These are phyloP conservation scores for Curvularia lunata DNA, from an alignment of 2,329 filamentous ascomycete genomes.

Conservation along the genomic window DNA sequence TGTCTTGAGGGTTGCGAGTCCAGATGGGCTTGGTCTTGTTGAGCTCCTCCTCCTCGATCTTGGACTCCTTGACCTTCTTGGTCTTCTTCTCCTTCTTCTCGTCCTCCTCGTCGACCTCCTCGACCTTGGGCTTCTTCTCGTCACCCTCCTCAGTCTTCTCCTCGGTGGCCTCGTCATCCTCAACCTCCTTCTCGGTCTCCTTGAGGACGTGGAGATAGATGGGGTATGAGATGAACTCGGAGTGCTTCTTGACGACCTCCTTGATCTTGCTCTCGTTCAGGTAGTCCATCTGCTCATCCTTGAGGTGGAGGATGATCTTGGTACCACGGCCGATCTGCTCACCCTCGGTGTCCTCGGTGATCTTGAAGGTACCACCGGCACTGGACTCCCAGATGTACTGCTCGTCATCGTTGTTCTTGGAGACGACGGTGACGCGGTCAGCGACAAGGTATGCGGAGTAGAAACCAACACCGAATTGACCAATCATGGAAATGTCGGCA, in stretches of 20 bases:
- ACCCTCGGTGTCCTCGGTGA: slow-evolving; percentile 87
- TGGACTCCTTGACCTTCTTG: slow-evolving; percentile 99
- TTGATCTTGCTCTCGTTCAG: slow-evolving; percentile 99
- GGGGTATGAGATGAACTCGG: slow-evolving; percentile 99
- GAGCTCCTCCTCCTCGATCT: slow-evolving; percentile 98
- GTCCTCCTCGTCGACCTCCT: slow-evolving; percentile 87
- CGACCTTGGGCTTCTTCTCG: slow-evolving; percentile 94
- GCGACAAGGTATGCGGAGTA: slow-evolving; percentile 99
- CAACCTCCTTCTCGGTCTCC: slow-evolving; percentile 99
- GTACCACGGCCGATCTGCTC: slow-evolving; percentile 91
- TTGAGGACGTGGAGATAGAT: slow-evolving; percentile 99
- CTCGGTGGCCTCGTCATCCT: slow-evolving; percentile 82
- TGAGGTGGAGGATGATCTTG: slow-evolving; percentile 98
- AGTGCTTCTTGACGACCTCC: slow-evolving; percentile 99
- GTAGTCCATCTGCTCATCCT: slow-evolving; percentile 99
- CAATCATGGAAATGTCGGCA: slow-evolving; percentile 99
- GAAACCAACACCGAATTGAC: slow-evolving; percentile 99
- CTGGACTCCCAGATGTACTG: slow-evolving; percentile 99
- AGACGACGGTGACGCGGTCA: slow-evolving; percentile 92
- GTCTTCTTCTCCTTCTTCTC: slow-evolving; percentile 94
- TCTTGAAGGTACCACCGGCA: slow-evolving; percentile 96
- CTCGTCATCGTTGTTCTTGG: slow-evolving; percentile 99
- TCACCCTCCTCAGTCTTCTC: slow-evolving; percentile 74
- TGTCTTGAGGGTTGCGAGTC: slow-evolving; percentile 97
- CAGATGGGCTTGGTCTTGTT: slow-evolving; percentile 99